phyloP scores from a whole-genome alignment of 2,329 filamentous ascomycete genomes.

The Aspergillus awamori region DNA sequence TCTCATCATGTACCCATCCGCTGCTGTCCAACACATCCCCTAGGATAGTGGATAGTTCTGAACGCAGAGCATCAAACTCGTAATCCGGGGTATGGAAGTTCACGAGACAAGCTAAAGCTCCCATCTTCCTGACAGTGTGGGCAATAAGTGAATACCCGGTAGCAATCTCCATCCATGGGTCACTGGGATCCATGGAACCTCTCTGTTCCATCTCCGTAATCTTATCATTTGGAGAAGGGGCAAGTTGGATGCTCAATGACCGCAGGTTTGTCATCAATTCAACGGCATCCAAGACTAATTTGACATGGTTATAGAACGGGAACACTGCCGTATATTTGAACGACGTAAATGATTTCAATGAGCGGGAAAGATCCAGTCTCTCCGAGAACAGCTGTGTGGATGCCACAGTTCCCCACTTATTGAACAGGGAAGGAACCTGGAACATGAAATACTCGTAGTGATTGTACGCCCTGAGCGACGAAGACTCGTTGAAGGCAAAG shows the following conservation, averaged over 20 bases:
- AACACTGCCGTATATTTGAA: conserved; percentile 68
- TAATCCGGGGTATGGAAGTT: conserved; percentile 37
- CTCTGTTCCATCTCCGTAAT: conserved; percentile 44
- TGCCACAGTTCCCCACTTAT: conserved; percentile 45
- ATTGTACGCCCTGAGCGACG: conserved; percentile 69
- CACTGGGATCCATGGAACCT: conserved; percentile 45
- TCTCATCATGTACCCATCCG: conserved; percentile 36
- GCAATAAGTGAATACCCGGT: conserved; percentile 54
- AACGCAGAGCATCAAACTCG: conserved; percentile 33
- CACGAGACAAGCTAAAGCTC: conserved; percentile 21
- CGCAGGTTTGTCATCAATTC: conserved; percentile 55
- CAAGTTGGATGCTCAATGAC: conserved; percentile 58
- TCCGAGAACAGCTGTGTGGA: conserved; percentile 23
- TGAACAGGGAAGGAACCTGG: conserved; percentile 64
- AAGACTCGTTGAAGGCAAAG: conserved; percentile 73
- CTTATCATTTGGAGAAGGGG: conserved; percentile 42
- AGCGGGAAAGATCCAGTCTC: conserved; percentile 41
- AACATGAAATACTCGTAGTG: conserved; percentile 73
- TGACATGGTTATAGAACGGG: conserved; percentile 65
- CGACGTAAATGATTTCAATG: conserved; percentile 48
- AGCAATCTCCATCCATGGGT: conserved; percentile 59
- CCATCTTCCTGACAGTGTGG: conserved; percentile 35
- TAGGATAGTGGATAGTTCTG: conserved; percentile 31
- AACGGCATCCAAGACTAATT: conserved; percentile 49
- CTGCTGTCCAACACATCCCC: conserved; percentile 25